Conservation (phyloP, 1,284 basidiomycete genomes). For the Irpex lacteus region DNA sequence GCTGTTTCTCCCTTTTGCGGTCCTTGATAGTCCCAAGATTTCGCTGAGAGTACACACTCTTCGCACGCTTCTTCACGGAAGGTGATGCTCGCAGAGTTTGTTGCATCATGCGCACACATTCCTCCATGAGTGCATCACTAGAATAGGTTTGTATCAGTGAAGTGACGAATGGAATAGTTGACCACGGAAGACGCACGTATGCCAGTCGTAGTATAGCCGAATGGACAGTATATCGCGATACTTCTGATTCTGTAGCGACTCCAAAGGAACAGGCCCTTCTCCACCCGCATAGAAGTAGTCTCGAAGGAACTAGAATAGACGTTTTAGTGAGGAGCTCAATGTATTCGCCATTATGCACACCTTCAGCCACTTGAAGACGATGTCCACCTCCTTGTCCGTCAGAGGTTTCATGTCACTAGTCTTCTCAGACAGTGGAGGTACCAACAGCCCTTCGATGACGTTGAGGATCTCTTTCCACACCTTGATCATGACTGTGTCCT, state of each 20-base stretch:
- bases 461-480: slow-evolving; percentile 96
- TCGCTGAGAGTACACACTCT: slow-evolving; percentile 86
- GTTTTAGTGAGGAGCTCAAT: slow-evolving; percentile 7
- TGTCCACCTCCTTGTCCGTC: slow-evolving; percentile 93
- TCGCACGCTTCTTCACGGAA: slow-evolving; percentile 83
- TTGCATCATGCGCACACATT: slow-evolving; percentile 93
- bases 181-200: slow-evolving; percentile 54
- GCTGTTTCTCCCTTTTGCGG: slow-evolving; percentile 89
- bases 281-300: slow-evolving; percentile 97
- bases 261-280: slow-evolving; percentile 85
- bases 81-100: slow-evolving; percentile 71
- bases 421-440: slow-evolving; percentile 90
- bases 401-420: slow-evolving; percentile 89
- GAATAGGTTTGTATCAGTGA: slow-evolving; percentile 6
- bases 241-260: slow-evolving; percentile 92
- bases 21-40: slow-evolving; percentile 97
- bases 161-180: slow-evolving; percentile 9
- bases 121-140: slow-evolving; percentile 91
- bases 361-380: slow-evolving; percentile 98
- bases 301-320: slow-evolving; percentile 67
- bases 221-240: slow-evolving; percentile 92
- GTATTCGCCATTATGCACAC: slow-evolving; percentile 36
- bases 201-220: slow-evolving; percentile 92
- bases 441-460: slow-evolving; percentile 85
- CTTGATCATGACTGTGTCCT: slow-evolving; percentile 90